Evolutionary conservation across 495 filamentous ascomycete genomes (phyloP).

Genomic region (Hypoxylon intermedium): DNA sequence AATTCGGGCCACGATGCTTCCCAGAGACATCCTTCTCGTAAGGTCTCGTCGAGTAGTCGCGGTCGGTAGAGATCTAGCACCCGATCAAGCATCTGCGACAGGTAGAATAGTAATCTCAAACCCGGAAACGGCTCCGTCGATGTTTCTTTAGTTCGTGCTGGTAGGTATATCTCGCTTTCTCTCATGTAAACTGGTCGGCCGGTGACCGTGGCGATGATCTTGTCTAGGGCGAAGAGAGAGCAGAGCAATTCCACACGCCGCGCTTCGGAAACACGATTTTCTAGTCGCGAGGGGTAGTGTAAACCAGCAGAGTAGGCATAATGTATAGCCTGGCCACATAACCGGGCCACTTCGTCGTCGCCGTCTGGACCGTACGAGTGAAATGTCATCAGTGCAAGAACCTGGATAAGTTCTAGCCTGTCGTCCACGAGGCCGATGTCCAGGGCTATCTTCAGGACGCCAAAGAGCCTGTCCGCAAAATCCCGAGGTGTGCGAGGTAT

Average conservation of each 20-base stretch:
- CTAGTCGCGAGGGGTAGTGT: slow-evolving; percentile 50
- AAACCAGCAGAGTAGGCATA: slow-evolving; percentile 64
- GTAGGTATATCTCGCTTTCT: slow-evolving; percentile 60
- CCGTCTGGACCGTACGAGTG: slow-evolving; percentile 40
- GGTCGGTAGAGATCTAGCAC: slow-evolving; percentile 67
- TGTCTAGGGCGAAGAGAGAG: slow-evolving; percentile 67
- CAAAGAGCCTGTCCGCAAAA: slow-evolving; percentile 42
- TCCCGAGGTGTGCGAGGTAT: slow-evolving; percentile 18
- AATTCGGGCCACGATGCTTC: slow-evolving; percentile 62
- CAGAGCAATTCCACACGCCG: slow-evolving; percentile 55
- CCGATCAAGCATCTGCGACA: slow-evolving; percentile 57
- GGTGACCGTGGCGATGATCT: slow-evolving; percentile 63
- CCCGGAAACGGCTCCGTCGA: slow-evolving; percentile 18
- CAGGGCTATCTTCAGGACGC: slow-evolving; percentile 38
- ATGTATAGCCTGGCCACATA: slow-evolving; percentile 43
- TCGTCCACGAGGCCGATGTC: slow-evolving; percentile 43
- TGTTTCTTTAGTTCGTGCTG: slow-evolving; percentile 52
- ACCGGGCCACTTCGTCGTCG: slow-evolving; percentile 32
- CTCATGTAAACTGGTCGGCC: slow-evolving; percentile 63
- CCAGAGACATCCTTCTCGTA: slow-evolving; percentile 48
- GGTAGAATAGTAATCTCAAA: slow-evolving; percentile 33
- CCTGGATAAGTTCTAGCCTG: slow-evolving; percentile 40
- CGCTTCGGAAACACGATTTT: slow-evolving; percentile 20
- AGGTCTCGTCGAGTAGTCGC: slow-evolving; percentile 34
- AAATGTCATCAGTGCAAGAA: slow-evolving; percentile 42